Percentiles rank a stretch among this genome's conserved stretches.
Conservation (phyloP, 495 filamentous ascomycete genomes). For the Apodospora peruviana region DNA sequence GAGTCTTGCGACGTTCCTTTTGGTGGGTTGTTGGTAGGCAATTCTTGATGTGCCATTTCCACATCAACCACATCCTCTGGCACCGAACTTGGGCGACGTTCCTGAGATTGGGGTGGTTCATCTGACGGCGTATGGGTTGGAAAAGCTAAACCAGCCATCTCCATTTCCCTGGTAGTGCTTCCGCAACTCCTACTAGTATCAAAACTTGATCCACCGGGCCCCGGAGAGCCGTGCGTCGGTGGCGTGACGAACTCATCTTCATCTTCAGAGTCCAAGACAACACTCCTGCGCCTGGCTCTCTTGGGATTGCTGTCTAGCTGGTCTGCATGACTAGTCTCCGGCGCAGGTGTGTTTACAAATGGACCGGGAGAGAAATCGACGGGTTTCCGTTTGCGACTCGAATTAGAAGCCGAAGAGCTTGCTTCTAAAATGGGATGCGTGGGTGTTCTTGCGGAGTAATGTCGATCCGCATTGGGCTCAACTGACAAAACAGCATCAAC, state of each 20-base stretch:
- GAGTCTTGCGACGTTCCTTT: conserved; percentile 12
- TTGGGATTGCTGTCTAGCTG: conserved; percentile 8
- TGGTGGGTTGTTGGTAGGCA: neutral
- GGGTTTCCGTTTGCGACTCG: neutral
- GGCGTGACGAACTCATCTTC: conserved; percentile 41
- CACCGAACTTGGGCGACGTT: too few relatives aligned
- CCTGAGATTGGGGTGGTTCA: too few relatives aligned
- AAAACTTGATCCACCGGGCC: neutral
- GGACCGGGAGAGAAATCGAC: conserved; percentile 2
- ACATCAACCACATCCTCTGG: neutral
- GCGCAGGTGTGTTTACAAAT: neutral
- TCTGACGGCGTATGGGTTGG: too few relatives aligned
- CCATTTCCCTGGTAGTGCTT: conserved; percentile 10
- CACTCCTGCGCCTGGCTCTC: conserved; percentile 13
- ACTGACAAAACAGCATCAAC: too few relatives aligned
- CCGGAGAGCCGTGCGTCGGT: conserved; percentile 14
- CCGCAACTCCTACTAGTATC: neutral
- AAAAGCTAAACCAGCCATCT: conserved; percentile 4
- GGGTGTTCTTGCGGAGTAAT: neutral
- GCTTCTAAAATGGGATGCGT: neutral
- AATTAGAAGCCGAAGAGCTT: too few relatives aligned
- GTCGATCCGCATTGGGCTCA: too few relatives aligned
- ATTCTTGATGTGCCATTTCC: neutral
- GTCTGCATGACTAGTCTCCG: neutral
- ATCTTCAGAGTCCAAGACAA: conserved; percentile 49